Evolutionary conservation across 495 filamentous ascomycete genomes (phyloP).

Genomic region (Cercophora newfieldiana): DNA sequence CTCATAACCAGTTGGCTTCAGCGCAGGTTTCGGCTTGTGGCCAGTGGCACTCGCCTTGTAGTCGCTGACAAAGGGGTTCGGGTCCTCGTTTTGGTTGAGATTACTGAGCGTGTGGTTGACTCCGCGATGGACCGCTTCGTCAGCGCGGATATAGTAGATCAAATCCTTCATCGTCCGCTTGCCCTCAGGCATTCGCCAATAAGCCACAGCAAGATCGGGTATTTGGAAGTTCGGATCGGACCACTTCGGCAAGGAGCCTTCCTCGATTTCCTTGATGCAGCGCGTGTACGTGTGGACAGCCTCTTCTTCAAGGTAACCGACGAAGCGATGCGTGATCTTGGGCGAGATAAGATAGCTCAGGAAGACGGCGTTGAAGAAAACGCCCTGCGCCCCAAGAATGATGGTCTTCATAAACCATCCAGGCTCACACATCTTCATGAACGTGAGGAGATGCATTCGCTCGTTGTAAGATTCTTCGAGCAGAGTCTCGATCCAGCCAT

Average conservation of each 20-base stretch:
- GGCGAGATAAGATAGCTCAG: constrained; percentile 85
- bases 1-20: constrained; percentile 78
- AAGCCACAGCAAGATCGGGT: constrained; percentile 85
- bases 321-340: constrained; percentile 89
- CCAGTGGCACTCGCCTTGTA: constrained; percentile 60
- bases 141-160: constrained; percentile 77
- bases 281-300: constrained; percentile 94
- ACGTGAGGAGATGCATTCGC: constrained; percentile 92
- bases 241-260: constrained; percentile 82
- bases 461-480: constrained; percentile 96
- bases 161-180: constrained; percentile 81
- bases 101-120: constrained; percentile 95
- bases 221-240: constrained; percentile 62
- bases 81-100: constrained; percentile 82
- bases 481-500: constrained; percentile 97
- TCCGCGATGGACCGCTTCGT: constrained; percentile 93
- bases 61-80: constrained; percentile 82
- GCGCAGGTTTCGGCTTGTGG: constrained; percentile 61
- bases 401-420: constrained; percentile 87
- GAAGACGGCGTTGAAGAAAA: constrained; percentile 96
- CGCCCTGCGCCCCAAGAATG: constrained; percentile 78
- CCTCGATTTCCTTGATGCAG: constrained; percentile 81
- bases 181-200: constrained; percentile 91
- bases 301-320: constrained; percentile 96
- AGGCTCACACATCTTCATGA: constrained; percentile 88